Evolutionary conservation across 371 early-diverging fungal species (phyloP), one percentile per base, ranked within the genome.

Genomic region (Apophysomyces elegans): DNA sequence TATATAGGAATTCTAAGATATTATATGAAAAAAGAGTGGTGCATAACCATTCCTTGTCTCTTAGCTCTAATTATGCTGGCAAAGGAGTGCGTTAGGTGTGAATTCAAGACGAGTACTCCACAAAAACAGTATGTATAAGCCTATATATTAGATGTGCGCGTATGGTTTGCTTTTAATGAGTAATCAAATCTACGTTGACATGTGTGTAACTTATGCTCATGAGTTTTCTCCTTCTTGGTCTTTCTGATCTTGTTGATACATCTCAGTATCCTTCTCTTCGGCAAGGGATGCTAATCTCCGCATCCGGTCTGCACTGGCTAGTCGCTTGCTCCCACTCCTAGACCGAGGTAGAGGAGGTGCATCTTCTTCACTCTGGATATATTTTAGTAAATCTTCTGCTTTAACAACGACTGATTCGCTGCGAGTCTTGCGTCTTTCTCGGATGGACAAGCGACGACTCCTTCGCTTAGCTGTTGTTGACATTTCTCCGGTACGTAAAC

Each of bases 401-500:
- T 89, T 89, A 11, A 86, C 79, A 3, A 88, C 84, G 58, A 90
- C 83, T 1, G 84, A 87, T 16, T 87, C 86, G 32, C 86, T 83
- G 45, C 86, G 75, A 12, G 87, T 72, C 37, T 80, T 73, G 65
- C 89, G 76, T 67, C 86, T 61, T 32, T 76, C 77, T 36, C 80
- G 26, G 21, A 66, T 58, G 12, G 80, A 73, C 47, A 80, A 54
- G 43, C 76, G 73, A 62, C 87, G 70, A 32, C 69, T 75, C 77
- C 86, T 61, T 72, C 87, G 45, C 75, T 81, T 77, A 77, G 76
- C 63, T 0, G 86, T 82, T 0, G 87, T 77, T 35, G 88, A 84
- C 62, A 87, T 77, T 63, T 91, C 91, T 6, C 87, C 88, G 9
- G 90, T 90, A 6, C 90, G 74, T 16, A 94, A 77, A n/a, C 87